Conservation (phyloP, 768 basidiomycete species). For the Lactifluus piperatus region DNA sequence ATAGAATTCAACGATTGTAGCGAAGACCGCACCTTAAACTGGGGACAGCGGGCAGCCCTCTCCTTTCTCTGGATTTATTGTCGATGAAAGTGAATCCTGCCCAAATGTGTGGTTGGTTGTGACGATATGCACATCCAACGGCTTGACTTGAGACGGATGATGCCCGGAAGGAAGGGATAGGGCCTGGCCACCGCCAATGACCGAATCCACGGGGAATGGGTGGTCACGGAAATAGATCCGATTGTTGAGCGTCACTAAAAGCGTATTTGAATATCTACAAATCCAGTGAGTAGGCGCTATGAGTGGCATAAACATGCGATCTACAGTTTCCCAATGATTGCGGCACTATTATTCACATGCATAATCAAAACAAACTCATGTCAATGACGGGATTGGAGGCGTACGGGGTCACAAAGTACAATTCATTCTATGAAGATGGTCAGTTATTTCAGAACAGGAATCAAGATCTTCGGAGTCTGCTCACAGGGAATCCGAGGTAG, state of each 20-base stretch:
- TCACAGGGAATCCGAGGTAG: slow-evolving; percentile 1
- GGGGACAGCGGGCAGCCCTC: background rate
- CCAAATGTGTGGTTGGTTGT: background rate
- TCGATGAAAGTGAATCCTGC: background rate
- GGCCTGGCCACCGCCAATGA: background rate
- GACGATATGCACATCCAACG: background rate
- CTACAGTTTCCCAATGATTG: slow-evolving; percentile 19
- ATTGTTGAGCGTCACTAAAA: slow-evolving; percentile 22
- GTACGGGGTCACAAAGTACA: background rate
- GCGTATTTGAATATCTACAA: slow-evolving; percentile 21
- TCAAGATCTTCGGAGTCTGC: background rate
- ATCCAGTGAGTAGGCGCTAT: background rate
- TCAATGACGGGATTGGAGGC: background rate
- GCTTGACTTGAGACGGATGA: background rate
- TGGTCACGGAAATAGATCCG: slow-evolving; percentile 8
- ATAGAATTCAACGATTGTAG: background rate
- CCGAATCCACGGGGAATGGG: background rate
- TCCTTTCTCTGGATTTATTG: background rate
- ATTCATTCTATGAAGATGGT: background rate
- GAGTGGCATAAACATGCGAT: background rate
- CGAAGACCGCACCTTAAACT: background rate
- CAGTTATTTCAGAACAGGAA: background rate
- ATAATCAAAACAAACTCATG: background rate
- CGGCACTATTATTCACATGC: slow-evolving; percentile 7
- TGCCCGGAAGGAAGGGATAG: background rate